phyloP scores from a whole-genome alignment of 140 eudicot genomes.

The Flaveria floridana region DNA sequence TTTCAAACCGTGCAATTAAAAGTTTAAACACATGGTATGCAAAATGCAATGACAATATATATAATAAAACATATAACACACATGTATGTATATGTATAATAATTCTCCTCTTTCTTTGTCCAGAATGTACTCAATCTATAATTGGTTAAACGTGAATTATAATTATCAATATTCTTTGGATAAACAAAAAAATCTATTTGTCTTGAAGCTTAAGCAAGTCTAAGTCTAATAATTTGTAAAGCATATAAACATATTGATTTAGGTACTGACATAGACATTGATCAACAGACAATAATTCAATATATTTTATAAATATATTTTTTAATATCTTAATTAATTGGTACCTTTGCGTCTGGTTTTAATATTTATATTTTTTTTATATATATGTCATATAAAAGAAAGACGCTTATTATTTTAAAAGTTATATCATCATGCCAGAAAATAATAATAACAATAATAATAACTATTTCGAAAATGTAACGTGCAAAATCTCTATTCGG shows the following conservation, averaged over 20 bases:
- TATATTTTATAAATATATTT: background rate
- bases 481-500: no score
- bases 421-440: no score
- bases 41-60: no score
- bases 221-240: slow-evolving; percentile 9
- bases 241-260: slow-evolving; percentile 30
- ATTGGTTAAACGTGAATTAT: background rate
- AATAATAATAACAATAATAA: no score
- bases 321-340: background rate
- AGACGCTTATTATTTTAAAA: no score
- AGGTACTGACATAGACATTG: slow-evolving; percentile 30
- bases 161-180: background rate
- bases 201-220: slow-evolving; percentile 33
- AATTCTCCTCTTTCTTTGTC: background rate
- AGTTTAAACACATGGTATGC: no score
- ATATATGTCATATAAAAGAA: no score
- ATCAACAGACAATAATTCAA: slow-evolving; percentile 17
- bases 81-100: no score
- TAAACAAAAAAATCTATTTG: background rate
- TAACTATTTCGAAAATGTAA: no score
- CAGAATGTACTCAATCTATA: background rate
- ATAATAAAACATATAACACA: no score
- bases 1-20: no score
- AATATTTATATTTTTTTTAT: no score
- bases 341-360: background rate